Conservation (phyloP, 768 basidiomycete genomes). For the Tulasnella sp. region DNA sequence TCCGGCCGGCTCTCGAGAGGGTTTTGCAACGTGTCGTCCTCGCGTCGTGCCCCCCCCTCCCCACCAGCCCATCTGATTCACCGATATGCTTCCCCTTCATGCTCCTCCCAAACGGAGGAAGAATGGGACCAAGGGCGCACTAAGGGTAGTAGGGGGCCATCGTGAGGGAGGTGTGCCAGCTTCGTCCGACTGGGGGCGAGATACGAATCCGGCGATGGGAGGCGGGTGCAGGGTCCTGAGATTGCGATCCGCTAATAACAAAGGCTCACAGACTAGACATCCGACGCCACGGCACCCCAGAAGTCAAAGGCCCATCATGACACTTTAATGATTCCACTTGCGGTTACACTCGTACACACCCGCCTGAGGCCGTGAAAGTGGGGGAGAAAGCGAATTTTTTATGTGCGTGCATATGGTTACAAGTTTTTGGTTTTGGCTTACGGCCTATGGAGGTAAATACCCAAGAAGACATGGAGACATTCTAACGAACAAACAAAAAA, state of each 20-base stretch:
- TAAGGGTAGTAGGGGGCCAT: background rate
- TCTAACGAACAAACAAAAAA: background rate
- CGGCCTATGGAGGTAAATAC: background rate
- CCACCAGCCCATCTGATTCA: background rate
- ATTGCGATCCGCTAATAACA: slow-evolving; percentile 2
- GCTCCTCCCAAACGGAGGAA: background rate
- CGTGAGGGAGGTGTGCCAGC: background rate
- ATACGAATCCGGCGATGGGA: background rate
- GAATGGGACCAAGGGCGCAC: background rate
- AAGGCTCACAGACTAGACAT: slow-evolving; percentile 11
- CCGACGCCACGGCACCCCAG: slow-evolving; percentile 10
- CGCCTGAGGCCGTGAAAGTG: background rate
- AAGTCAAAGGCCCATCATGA: slow-evolving; percentile 3
- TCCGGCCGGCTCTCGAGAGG: background rate
- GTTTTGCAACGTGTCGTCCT: background rate
- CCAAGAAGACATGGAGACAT: background rate
- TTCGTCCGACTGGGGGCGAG: background rate
- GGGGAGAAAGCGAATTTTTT: background rate
- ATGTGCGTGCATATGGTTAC: background rate
- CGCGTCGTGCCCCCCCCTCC: background rate
- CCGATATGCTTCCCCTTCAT: background rate
- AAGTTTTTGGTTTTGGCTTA: background rate
- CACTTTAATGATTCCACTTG: background rate
- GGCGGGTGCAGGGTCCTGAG: background rate
- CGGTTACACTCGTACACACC: background rate